A percentile compares a stretch with the other conserved stretches of the same genome.
Conservation (phyloP, 257 asterid genomes). For the Thymus mandschuricus region DNA sequence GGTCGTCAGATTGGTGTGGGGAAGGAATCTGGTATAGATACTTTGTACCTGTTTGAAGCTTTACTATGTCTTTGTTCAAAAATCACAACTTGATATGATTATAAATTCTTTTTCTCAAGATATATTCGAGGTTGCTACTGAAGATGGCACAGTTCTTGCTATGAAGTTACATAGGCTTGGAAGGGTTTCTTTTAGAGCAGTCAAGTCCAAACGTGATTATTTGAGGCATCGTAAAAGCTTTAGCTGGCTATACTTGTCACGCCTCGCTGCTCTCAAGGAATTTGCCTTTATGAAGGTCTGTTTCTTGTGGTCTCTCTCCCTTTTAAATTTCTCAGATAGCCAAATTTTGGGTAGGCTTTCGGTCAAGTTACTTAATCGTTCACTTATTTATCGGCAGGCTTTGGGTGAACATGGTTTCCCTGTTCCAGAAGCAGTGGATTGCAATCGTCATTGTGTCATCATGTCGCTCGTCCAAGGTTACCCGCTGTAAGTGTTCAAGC, state of each 20-base stretch:
- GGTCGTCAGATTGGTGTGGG: constrained; percentile 98
- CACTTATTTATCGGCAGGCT: constrained; percentile 59
- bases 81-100: constrained; percentile 5
- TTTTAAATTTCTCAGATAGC: not conserved
- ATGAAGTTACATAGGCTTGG: constrained; percentile 99
- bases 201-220: constrained; percentile 96
- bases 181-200: constrained; percentile 93
- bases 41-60: constrained; percentile 19
- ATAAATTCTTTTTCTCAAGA: constrained; percentile 45
- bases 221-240: constrained; percentile 93
- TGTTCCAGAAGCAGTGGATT: constrained; percentile 95
- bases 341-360: constrained; percentile 30
- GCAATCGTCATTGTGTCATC: constrained; percentile 92
- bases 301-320: not conserved
- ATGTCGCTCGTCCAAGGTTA: constrained; percentile 96
- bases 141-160: constrained; percentile 93
- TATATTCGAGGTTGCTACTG: constrained; percentile 94
- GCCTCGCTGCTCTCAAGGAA: constrained; percentile 98
- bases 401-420: constrained; percentile 89
- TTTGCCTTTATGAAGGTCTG: constrained; percentile 96
- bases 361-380: constrained; percentile 37
- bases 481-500: constrained; percentile 75
- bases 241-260: constrained; percentile 92
- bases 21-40: constrained; percentile 87
- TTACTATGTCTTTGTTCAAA: constrained; percentile 12